Conservation (phyloP, 805 yeast species). For the Saccharomycopsis amapae region DNA sequence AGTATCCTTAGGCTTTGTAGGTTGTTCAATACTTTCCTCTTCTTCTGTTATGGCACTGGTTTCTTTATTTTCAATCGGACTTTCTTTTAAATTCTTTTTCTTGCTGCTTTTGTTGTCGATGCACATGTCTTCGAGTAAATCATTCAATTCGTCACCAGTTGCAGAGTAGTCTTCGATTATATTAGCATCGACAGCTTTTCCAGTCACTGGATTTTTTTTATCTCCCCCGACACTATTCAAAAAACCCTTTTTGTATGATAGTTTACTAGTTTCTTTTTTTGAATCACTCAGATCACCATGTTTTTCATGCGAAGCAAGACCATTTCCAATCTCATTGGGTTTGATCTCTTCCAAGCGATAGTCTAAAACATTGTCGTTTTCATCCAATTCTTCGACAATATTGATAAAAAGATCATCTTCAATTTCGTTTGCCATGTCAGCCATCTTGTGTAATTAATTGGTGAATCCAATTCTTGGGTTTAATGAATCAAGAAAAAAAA, state of each 20-base stretch:
- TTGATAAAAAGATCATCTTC: slow-evolving; percentile 11
- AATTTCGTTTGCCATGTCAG: too few species aligned
- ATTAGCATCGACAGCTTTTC: not conserved
- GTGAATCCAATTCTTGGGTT: too few species aligned
- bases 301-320: not conserved
- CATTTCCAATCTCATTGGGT: not conserved
- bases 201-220: not conserved
- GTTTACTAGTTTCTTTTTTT: slow-evolving; percentile 1
- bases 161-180: slow-evolving; percentile 3
- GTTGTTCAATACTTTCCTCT: not conserved
- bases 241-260: slow-evolving; percentile 19
- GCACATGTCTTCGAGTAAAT: slow-evolving; percentile 8
- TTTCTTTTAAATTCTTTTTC: not conserved
- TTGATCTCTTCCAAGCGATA: slow-evolving; percentile 14
- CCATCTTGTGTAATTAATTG: too few species aligned
- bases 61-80: not conserved
- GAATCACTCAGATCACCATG: not conserved
- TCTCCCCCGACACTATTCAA: slow-evolving; percentile 4
- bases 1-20: not conserved
- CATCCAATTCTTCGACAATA: slow-evolving; percentile 19
- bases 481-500: too few species aligned
- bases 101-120: not conserved
- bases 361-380: slow-evolving; percentile 17
- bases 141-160: slow-evolving; percentile 7
- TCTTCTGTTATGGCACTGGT: not conserved